phyloP scores from a whole-genome alignment of 1,284 basidiomycete genomes.

The Puccinia hordei region DNA sequence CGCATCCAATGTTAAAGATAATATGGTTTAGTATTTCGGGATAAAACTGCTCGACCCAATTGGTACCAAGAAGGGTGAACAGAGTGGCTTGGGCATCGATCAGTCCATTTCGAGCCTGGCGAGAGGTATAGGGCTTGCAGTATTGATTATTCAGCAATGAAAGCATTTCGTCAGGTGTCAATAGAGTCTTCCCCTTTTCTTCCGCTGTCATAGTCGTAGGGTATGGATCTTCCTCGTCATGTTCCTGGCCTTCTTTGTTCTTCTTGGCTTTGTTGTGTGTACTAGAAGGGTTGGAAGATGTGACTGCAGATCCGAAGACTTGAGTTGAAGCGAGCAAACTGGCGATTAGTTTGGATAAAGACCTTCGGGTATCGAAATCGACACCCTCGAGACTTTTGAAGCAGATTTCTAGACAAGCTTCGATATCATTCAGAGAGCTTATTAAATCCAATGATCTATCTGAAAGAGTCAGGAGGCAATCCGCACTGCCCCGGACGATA shows the following conservation, averaged over 20 bases:
- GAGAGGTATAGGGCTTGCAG: slow-evolving; percentile 68
- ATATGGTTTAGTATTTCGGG: slow-evolving; percentile 76
- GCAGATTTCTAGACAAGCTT: slow-evolving; percentile 70
- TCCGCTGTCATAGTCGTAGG: slow-evolving; percentile 63
- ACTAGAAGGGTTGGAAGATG: slow-evolving; percentile 58
- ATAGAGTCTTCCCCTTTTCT: slow-evolving; percentile 71
- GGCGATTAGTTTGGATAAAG: slow-evolving; percentile 77
- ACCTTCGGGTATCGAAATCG: slow-evolving; percentile 79
- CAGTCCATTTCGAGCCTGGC: slow-evolving; percentile 77
- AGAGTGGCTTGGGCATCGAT: slow-evolving; percentile 85
- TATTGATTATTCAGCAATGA: slow-evolving; percentile 74
- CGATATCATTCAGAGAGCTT: slow-evolving; percentile 69
- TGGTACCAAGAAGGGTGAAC: slow-evolving; percentile 72
- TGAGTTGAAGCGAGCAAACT: slow-evolving; percentile 84
- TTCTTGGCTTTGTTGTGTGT: slow-evolving; percentile 63
- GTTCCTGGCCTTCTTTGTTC: slow-evolving; percentile 65
- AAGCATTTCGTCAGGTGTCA: slow-evolving; percentile 80
- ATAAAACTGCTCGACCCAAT: slow-evolving; percentile 83
- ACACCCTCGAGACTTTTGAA: slow-evolving; percentile 76
- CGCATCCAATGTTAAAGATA: slow-evolving; percentile 65
- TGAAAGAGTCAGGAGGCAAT: slow-evolving; percentile 52
- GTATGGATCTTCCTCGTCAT: slow-evolving; percentile 65
- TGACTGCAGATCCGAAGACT: slow-evolving; percentile 64
- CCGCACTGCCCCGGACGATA: slow-evolving; percentile 75
- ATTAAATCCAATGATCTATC: slow-evolving; percentile 55